phyloP scores from a whole-genome alignment of 2,329 filamentous ascomycete genomes.

The Stylonectria norvegica region DNA sequence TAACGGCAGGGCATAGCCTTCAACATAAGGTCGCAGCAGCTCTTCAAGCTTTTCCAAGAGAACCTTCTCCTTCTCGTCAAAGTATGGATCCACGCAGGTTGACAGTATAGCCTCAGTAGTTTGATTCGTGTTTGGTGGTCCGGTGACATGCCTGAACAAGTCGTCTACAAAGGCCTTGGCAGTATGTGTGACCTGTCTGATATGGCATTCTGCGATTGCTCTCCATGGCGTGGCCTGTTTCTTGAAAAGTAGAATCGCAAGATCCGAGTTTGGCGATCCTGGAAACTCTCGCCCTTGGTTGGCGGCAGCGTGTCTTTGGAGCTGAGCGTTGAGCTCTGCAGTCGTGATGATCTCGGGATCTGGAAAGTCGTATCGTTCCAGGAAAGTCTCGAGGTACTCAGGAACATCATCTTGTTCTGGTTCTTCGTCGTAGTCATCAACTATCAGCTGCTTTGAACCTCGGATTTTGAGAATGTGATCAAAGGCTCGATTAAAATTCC shows the following conservation, averaged over 20 bases:
- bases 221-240: conserved; percentile 39
- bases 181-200: conserved; percentile 28
- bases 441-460: conserved; percentile 21
- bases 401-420: conserved; percentile 11
- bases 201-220: conserved; percentile 34
- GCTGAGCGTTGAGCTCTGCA: conserved; percentile 18
- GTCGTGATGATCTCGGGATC: conserved; percentile 23
- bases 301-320: conserved; percentile 31
- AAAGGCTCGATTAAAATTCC: conserved; percentile 31
- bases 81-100: conserved; percentile 32
- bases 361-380: conserved; percentile 19
- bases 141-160: conserved; percentile 32
- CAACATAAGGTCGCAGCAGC: conserved; percentile 35
- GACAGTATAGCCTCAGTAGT: conserved; percentile 23
- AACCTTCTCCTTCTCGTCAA: conserved; percentile 25
- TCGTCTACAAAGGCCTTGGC: conserved; percentile 37
- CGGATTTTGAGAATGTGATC: conserved; percentile 24
- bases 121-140: conserved; percentile 9
- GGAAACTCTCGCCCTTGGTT: conserved; percentile 42
- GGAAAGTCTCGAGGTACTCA: conserved; percentile 27
- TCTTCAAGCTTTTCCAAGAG: conserved; percentile 38
- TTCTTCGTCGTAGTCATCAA: neutral
- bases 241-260: conserved; percentile 40
- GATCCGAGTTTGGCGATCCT: conserved; percentile 34
- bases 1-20: conserved; percentile 25